These are phyloP conservation scores for Coniochaeta sp. DNA, from an alignment of 2,329 filamentous ascomycete species.

Conservation along the genomic window DNA sequence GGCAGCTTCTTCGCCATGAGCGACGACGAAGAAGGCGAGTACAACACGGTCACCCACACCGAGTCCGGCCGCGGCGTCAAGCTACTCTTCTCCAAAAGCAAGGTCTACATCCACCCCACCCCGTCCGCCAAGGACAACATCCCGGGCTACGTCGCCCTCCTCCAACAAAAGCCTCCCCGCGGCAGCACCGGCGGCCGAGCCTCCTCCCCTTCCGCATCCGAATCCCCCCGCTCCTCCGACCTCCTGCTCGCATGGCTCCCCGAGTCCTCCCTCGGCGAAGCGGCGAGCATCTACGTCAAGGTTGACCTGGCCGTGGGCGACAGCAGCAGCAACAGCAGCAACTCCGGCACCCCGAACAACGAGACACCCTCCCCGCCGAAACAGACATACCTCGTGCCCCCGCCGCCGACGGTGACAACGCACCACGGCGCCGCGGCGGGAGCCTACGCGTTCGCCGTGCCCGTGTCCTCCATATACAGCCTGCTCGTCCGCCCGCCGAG, in stretches of 20 bases:
- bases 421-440: constrained; percentile 68
- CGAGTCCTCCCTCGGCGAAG: constrained; percentile 79
- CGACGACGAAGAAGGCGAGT: constrained; percentile 92
- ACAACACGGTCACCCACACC: constrained; percentile 84
- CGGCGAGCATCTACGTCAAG: constrained; percentile 85
- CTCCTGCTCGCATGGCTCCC: constrained; percentile 91
- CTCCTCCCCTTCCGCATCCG: constrained; percentile 31
- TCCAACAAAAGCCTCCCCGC: constrained; percentile 71
- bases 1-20: constrained; percentile 93
- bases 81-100: constrained; percentile 92
- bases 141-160: constrained; percentile 81
- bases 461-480: constrained; percentile 84
- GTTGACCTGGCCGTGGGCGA: constrained; percentile 82
- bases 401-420: constrained; percentile 77
- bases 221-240: constrained; percentile 52
- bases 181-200: constrained; percentile 23
- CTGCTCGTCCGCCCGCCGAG: constrained; percentile 86
- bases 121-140: constrained; percentile 95
- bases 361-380: constrained; percentile 56
- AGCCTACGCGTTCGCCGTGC: constrained; percentile 85
- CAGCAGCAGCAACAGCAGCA: neutral
- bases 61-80: constrained; percentile 79
- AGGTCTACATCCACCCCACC: constrained; percentile 94
- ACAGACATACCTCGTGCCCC: constrained; percentile 85
- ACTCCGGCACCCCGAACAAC: neutral